Evolutionary conservation across 169 alveolate genomes (phyloP).

Genomic region (Cryptosporidium bovis): DNA sequence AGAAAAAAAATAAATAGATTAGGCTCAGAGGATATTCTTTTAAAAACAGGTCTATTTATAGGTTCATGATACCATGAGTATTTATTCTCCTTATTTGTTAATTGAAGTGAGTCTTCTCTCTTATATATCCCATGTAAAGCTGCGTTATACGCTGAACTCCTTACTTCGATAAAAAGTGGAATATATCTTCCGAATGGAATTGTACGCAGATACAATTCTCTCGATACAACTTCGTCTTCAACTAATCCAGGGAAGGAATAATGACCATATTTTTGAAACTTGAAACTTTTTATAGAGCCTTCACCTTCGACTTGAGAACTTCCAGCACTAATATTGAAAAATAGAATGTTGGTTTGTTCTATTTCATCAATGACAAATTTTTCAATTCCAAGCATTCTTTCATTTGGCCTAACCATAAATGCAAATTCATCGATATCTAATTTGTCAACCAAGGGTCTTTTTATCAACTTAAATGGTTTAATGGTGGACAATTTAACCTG

Average conservation of each 20-base stretch:
- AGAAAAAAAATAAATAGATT: constrained; percentile 44
- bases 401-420: constrained; percentile 72
- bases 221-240: constrained; percentile 54
- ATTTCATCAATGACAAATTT: constrained; percentile 44
- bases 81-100: constrained; percentile 21
- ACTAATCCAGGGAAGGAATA: constrained; percentile 60
- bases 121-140: constrained; percentile 70
- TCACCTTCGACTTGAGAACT: constrained; percentile 41
- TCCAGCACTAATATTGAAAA: constrained; percentile 58
- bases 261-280: constrained; percentile 37
- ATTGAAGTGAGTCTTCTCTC: constrained; percentile 54
- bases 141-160: constrained; percentile 62
- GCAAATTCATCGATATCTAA: constrained; percentile 50
- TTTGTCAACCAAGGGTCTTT: constrained; percentile 42
- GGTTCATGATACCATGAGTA: constrained; percentile 72
- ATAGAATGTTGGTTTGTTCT: constrained; percentile 24
- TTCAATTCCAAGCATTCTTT: constrained; percentile 70
- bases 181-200: constrained; percentile 51
- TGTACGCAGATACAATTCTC: constrained; percentile 37
- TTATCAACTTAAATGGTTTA: constrained; percentile 43
- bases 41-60: constrained; percentile 59
- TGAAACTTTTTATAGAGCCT: constrained; percentile 42
- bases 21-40: constrained; percentile 56
- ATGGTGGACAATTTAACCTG: constrained; percentile 46
- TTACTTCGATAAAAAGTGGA: constrained; percentile 58